Conservation (phyloP, 2,329 filamentous ascomycete genomes). For the Phaeosphaeriaceae sp. region DNA sequence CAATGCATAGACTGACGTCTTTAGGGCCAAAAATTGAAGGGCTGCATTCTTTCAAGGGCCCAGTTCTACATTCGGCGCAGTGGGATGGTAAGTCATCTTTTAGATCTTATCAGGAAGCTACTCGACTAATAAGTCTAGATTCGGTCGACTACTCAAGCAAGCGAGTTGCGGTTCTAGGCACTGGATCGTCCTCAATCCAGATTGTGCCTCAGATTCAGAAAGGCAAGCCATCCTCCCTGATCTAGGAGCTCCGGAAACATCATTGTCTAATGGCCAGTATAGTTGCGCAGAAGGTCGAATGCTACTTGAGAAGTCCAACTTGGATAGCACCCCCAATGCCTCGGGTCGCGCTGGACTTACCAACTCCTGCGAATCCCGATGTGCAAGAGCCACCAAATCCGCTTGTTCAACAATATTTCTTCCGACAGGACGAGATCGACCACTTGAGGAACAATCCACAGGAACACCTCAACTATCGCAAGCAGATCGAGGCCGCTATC, state of each 20-base stretch:
- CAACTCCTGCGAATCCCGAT: not conserved
- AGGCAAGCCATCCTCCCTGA: conserved; percentile 3
- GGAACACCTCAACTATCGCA: conserved; percentile 4
- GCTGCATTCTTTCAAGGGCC: conserved; percentile 3
- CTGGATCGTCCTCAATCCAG: conserved; percentile 50
- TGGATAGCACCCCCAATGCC: conserved; percentile 11
- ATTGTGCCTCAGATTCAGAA: conserved; percentile 39
- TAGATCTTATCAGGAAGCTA: not conserved
- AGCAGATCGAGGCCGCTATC: conserved; percentile 4
- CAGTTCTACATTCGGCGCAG: conserved; percentile 4
- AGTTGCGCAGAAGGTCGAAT: conserved; percentile 22
- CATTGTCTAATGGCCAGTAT: conserved; percentile 2
- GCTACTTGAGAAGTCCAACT: conserved; percentile 8
- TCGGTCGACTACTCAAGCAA: conserved; percentile 30
- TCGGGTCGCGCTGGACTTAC: not conserved
- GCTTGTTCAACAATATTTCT: conserved; percentile 8
- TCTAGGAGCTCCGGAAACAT: not conserved
- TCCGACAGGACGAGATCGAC: conserved; percentile 6
- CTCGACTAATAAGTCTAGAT: not conserved
- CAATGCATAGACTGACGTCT: not conserved
- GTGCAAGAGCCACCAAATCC: not conserved
- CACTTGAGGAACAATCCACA: conserved; percentile 1
- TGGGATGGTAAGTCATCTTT: conserved; percentile 4
- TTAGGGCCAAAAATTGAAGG: conserved; percentile 8
- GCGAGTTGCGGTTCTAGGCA: conserved; percentile 42